Base-by-base conservation (phyloP, 2,329 filamentous ascomycete genomes). In the Hypoxylon sp. region DNA sequence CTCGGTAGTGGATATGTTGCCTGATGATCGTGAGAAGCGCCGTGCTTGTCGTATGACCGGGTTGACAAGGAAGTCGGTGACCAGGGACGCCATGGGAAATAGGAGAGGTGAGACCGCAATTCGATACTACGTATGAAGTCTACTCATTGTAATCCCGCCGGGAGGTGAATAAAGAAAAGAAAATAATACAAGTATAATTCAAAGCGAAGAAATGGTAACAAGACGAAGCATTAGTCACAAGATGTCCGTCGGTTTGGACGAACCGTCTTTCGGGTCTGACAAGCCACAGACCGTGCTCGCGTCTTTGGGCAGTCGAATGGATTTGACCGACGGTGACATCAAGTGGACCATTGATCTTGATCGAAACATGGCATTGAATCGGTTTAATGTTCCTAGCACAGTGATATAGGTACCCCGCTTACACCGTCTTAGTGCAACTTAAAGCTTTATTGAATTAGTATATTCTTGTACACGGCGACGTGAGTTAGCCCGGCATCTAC, bases 11-110 rank as follows among this genome's bases (percentile, higher is more conserved):
- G 78, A 66, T 66, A 76, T 73, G 68, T 80, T 77, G 58, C 76
- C 74, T 40, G 70, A 74, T 33, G 75, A 76, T 53, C 73, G 75
- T 49, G 89, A 90, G 76, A 91, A 87, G 70, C 88, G 87, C 69
- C 88, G 87, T 74, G 89, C 89, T 80, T 91, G 89, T 77, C 89
- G 87, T 73, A 91, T 80, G 74, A 91, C 88, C 64, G 89, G 89
- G 69, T 90, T 90, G 79, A 91, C 89, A 74, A 91, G 81, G 77
- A 90, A 90, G 68, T 90, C 87, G 75, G 88, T 86, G 60, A 91
- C 88, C 75, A 90, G 82, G 73, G 85, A 89, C 78, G 86, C 85
- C 89, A 91, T 91, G 73, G 72, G 73, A 51, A 61, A 61, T 55
- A 48, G 53, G 46, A 51, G 53, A 49, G 31, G 40, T 64, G 56